phyloP scores from a whole-genome alignment of 164 flowering plant species.

The Berberis vulgaris region DNA sequence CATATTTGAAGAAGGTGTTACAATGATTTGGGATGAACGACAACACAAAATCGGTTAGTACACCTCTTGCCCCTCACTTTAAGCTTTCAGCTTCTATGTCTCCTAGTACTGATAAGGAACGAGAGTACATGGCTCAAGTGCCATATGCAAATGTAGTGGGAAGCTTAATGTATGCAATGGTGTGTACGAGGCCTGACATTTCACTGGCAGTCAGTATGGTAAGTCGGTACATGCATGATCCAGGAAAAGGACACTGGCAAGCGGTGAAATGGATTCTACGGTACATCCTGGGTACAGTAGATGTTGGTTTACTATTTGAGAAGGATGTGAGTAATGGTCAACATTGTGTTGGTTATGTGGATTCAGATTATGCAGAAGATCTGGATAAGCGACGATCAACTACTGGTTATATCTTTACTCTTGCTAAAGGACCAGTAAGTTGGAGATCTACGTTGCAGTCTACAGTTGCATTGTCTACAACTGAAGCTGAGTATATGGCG shows the following conservation, averaged over 20 bases:
- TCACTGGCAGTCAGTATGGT: background rate
- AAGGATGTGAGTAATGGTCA: background rate
- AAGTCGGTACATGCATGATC: background rate
- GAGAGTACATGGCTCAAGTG: too few species aligned
- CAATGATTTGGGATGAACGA: too few species aligned
- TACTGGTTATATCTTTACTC: background rate
- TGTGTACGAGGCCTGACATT: background rate
- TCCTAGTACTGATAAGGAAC: too few species aligned
- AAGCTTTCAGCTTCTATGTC: too few species aligned
- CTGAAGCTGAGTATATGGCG: background rate
- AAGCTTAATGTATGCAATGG: background rate
- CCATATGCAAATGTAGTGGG: too few species aligned
- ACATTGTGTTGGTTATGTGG: background rate
- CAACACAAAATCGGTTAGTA: too few species aligned
- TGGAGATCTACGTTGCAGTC: too few species aligned
- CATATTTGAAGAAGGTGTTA: too few species aligned
- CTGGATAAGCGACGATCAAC: background rate
- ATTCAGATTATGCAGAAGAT: background rate
- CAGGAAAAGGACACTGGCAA: slow-evolving; percentile 9
- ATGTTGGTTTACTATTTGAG: background rate
- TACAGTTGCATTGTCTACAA: background rate
- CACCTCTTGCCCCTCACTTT: too few species aligned
- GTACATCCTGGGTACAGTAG: background rate
- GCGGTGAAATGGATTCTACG: background rate
- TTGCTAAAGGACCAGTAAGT: too few species aligned